These are phyloP conservation scores for Actinomortierella ambigua DNA, from an alignment of 371 early-diverging fungal genomes.

Conservation along the genomic window DNA sequence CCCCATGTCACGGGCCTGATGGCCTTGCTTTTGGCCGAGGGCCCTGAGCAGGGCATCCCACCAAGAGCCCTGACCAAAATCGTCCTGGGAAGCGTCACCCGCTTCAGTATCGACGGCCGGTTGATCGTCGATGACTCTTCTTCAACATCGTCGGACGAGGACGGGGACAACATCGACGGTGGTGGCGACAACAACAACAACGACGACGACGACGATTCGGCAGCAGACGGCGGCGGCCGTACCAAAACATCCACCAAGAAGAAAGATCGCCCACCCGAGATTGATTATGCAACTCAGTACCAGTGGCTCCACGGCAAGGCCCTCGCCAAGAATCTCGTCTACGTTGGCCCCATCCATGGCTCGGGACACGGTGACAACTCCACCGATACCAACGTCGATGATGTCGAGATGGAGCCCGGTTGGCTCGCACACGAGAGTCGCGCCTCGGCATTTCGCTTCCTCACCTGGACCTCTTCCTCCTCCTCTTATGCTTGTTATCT, in stretches of 20 bases:
- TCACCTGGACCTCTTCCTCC: too few relatives aligned
- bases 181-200: too few relatives aligned
- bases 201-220: too few relatives aligned
- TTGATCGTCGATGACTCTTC: slow-evolving; percentile 11
- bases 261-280: not conserved
- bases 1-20: slow-evolving; percentile 64
- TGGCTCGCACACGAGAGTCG: too few relatives aligned
- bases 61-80: slow-evolving; percentile 6
- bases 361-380: too few relatives aligned
- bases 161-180: too few relatives aligned
- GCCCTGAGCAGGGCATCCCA: slow-evolving; percentile 18
- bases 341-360: slow-evolving; percentile 9
- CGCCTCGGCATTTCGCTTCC: too few relatives aligned
- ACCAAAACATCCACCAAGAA: not conserved
- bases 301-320: slow-evolving; percentile 5
- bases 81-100: slow-evolving; percentile 23
- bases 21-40: slow-evolving; percentile 35
- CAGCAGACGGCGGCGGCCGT: not conserved
- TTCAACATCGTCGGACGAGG: not conserved
- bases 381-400: too few relatives aligned
- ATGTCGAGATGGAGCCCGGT: too few relatives aligned
- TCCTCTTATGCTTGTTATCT: too few relatives aligned
- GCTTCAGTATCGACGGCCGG: slow-evolving; percentile 18
- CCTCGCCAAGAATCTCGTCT: slow-evolving; percentile 28
- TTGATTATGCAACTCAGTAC: not conserved